Conservation (phyloP, 192 early-diverging fungal species). For the Backusella westeae region DNA sequence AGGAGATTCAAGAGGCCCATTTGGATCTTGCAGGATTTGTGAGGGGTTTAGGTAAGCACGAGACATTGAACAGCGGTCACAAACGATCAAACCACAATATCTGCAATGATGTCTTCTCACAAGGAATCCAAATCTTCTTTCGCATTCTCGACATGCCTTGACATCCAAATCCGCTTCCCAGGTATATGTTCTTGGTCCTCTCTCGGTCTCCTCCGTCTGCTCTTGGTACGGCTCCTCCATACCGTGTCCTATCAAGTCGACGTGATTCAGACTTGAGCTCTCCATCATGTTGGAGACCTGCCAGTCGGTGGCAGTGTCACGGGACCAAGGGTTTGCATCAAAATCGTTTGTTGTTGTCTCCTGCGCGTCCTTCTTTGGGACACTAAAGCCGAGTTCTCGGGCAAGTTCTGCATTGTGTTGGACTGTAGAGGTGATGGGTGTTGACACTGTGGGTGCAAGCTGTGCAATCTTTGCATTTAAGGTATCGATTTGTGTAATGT, state of each 20-base stretch:
- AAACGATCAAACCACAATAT: slow-evolving; percentile 84
- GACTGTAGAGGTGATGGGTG: slow-evolving; percentile 36
- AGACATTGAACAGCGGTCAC: slow-evolving; percentile 72
- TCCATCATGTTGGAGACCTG: not conserved
- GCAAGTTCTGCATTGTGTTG: slow-evolving; percentile 35
- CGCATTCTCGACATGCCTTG: slow-evolving; percentile 65
- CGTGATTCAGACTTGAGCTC: not conserved
- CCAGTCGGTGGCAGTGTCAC: slow-evolving; percentile 2
- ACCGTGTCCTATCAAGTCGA: not conserved
- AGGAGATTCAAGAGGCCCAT: slow-evolving; percentile 9
- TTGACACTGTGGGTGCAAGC: slow-evolving; percentile 20
- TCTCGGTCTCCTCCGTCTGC: not conserved
- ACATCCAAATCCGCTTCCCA: slow-evolving; percentile 85
- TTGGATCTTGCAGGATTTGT: slow-evolving; percentile 46
- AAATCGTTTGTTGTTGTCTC: slow-evolving; percentile 1
- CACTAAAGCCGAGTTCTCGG: slow-evolving; percentile 39
- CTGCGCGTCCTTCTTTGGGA: not conserved
- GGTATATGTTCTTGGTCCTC: slow-evolving; percentile 43
- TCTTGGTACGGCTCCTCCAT: not conserved
- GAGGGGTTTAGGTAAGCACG: slow-evolving; percentile 52
- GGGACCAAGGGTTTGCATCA: slow-evolving; percentile 37
- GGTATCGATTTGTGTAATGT: slow-evolving; percentile 52
- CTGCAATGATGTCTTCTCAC: slow-evolving; percentile 89
- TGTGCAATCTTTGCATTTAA: slow-evolving; percentile 22
- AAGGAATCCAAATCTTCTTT: slow-evolving; percentile 69